Conservation (phyloP, 2,329 filamentous ascomycete genomes). For the Cladophialophora yegresii region DNA sequence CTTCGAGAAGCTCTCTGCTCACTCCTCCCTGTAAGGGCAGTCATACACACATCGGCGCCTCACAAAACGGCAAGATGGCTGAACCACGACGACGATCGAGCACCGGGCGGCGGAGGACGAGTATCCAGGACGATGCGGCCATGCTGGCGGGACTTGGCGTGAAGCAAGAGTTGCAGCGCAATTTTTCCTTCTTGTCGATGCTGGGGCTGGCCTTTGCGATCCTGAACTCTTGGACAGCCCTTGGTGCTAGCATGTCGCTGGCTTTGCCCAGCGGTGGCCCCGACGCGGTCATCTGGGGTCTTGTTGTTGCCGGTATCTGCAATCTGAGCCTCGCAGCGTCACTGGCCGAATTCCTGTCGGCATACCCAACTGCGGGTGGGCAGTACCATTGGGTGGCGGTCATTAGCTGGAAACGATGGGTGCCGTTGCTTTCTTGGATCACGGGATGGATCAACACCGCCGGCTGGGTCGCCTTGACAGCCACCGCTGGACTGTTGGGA, state of each 20-base stretch:
- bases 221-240: constrained; percentile 64
- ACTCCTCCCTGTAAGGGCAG: neutral
- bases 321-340: constrained; percentile 70
- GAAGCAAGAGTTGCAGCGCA: constrained; percentile 59
- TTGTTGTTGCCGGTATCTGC: constrained; percentile 64
- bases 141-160: constrained; percentile 60
- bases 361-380: constrained; percentile 49
- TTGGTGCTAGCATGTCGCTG: constrained; percentile 60
- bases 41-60: neutral
- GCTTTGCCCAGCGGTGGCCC: constrained; percentile 71
- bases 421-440: constrained; percentile 63
- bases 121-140: constrained; percentile 47
- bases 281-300: constrained; percentile 70
- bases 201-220: constrained; percentile 64
- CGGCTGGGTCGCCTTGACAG: constrained; percentile 57
- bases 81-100: constrained; percentile 19
- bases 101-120: constrained; percentile 21
- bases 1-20: neutral
- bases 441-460: constrained; percentile 61
- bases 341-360: constrained; percentile 68
- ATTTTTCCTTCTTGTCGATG: constrained; percentile 62
- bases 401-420: constrained; percentile 62
- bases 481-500: constrained; percentile 67
- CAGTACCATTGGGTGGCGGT: constrained; percentile 73
- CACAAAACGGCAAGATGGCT: neutral